phyloP scores from a whole-genome alignment of 176 grass and related monocot genomes.

The Musa acuminata region DNA sequence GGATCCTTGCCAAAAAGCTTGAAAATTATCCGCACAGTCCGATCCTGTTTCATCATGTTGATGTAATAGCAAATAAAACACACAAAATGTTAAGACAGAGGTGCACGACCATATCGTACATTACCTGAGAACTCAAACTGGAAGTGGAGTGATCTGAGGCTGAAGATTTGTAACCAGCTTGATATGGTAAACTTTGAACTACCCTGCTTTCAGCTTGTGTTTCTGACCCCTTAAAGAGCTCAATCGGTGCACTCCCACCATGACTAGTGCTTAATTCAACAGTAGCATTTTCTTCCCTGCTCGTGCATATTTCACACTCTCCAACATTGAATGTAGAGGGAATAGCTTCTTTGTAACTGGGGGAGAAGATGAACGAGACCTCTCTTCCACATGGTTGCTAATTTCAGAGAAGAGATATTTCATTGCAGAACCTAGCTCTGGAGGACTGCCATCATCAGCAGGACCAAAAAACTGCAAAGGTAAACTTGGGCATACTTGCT shows the following conservation, averaged over 20 bases:
- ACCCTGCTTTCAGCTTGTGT: slow-evolving; percentile 40
- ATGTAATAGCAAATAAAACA: background rate
- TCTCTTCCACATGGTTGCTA: slow-evolving; percentile 89
- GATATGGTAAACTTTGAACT: slow-evolving; percentile 41
- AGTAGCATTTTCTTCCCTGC: slow-evolving; percentile 50
- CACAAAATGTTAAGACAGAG: background rate
- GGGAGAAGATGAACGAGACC: slow-evolving; percentile 79
- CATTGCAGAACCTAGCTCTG: slow-evolving; percentile 49
- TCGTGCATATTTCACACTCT: slow-evolving; percentile 31
- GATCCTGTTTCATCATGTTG: slow-evolving; percentile 45
- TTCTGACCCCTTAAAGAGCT: slow-evolving; percentile 56
- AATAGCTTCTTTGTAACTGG: slow-evolving; percentile 80
- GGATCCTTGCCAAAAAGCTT: slow-evolving; percentile 97
- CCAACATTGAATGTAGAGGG: slow-evolving; percentile 53
- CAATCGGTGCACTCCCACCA: slow-evolving; percentile 41
- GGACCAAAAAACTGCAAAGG: slow-evolving; percentile 60
- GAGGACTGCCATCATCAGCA: slow-evolving; percentile 46
- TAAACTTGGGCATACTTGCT: slow-evolving; percentile 29
- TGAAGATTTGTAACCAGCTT: slow-evolving; percentile 59
- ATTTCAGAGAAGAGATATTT: slow-evolving; percentile 97
- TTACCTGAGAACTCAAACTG: slow-evolving; percentile 86
- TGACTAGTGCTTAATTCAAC: slow-evolving; percentile 70
- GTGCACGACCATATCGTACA: background rate
- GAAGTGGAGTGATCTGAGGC: slow-evolving; percentile 90
- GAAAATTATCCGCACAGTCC: slow-evolving; percentile 88